phyloP scores from a whole-genome alignment of 2,329 filamentous ascomycete species.

The Botrytis squamosa region DNA sequence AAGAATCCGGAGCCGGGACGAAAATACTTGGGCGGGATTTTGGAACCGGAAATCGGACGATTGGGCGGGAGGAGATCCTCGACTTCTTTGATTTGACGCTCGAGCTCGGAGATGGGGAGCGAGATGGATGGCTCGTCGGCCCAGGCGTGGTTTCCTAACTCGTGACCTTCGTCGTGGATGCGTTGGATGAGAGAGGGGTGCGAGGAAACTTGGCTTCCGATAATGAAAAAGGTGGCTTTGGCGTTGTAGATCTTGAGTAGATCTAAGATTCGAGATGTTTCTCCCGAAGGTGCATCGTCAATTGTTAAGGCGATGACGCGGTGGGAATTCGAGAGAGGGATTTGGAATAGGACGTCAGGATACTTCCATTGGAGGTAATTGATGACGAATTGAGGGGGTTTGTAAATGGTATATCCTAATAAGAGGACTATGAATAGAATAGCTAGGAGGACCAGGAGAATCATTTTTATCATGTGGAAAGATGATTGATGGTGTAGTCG shows the following conservation, averaged over 20 bases:
- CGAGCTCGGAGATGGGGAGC: slow-evolving; percentile 59
- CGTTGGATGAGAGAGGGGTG: slow-evolving; percentile 54
- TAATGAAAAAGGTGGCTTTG: slow-evolving; percentile 84
- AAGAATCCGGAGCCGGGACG: slow-evolving; percentile 85
- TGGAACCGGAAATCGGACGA: slow-evolving; percentile 43
- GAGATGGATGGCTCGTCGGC: slow-evolving; percentile 72
- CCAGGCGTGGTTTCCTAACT: slow-evolving; percentile 88
- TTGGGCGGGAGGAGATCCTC: slow-evolving; percentile 51
- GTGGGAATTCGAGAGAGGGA: slow-evolving; percentile 51
- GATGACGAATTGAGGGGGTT: slow-evolving; percentile 72
- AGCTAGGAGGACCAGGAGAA: slow-evolving; percentile 29
- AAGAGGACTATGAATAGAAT: slow-evolving; percentile 35
- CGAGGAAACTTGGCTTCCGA: slow-evolving; percentile 70
- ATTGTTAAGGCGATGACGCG: slow-evolving; percentile 80
- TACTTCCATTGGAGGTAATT: slow-evolving; percentile 67
- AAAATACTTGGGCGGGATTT: slow-evolving; percentile 59
- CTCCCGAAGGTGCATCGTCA: slow-evolving; percentile 76
- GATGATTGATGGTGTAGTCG: background rate
- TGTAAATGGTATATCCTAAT: slow-evolving; percentile 72
- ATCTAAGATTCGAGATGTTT: slow-evolving; percentile 68
- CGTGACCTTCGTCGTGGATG: slow-evolving; percentile 61
- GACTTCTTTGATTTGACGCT: slow-evolving; percentile 62
- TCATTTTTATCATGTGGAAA: slow-evolving; percentile 22
- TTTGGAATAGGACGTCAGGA: slow-evolving; percentile 78
- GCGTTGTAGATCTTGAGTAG: slow-evolving; percentile 65